phyloP scores from a whole-genome alignment of 2,329 filamentous ascomycete genomes.

The Exutisphaerella laricina region DNA sequence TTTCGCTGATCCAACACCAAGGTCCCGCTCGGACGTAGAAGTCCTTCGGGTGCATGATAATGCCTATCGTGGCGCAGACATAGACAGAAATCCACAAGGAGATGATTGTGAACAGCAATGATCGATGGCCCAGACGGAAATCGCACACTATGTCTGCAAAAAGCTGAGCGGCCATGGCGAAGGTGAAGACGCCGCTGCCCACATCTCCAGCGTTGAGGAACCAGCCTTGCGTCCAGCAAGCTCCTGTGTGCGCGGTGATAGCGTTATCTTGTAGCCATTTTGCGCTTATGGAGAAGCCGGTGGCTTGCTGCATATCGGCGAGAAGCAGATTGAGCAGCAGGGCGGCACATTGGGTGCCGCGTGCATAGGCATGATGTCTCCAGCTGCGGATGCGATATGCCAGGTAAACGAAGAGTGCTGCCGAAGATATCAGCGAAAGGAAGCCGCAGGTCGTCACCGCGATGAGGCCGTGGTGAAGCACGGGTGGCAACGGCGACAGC shows the following conservation, averaged over 20 bases:
- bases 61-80: conserved; percentile 48
- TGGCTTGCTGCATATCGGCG: conserved; percentile 61
- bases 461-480: conserved; percentile 39
- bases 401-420: conserved; percentile 41
- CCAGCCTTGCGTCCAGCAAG: conserved; percentile 60
- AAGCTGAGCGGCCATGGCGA: conserved; percentile 58
- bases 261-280: conserved; percentile 50
- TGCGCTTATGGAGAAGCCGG: conserved; percentile 58
- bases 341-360: conserved; percentile 59
- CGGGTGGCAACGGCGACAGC: conserved; percentile 31
- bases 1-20: conserved; percentile 60
- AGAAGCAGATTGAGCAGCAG: conserved; percentile 63
- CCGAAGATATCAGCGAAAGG: conserved; percentile 43
- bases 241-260: conserved; percentile 47
- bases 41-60: conserved; percentile 38
- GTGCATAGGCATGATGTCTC: conserved; percentile 27
- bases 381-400: conserved; percentile 44
- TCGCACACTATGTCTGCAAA: conserved; percentile 56
- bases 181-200: conserved; percentile 60
- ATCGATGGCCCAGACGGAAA: conserved; percentile 45
- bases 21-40: conserved; percentile 59
- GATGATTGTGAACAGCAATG: conserved; percentile 47
- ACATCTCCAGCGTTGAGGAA: conserved; percentile 57
- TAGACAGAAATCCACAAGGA: conserved; percentile 56
- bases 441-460: conserved; percentile 45